These are phyloP conservation scores for Phytophthora colocasiae DNA, from an alignment of 352 stramenopile species.

Conservation along the genomic window DNA sequence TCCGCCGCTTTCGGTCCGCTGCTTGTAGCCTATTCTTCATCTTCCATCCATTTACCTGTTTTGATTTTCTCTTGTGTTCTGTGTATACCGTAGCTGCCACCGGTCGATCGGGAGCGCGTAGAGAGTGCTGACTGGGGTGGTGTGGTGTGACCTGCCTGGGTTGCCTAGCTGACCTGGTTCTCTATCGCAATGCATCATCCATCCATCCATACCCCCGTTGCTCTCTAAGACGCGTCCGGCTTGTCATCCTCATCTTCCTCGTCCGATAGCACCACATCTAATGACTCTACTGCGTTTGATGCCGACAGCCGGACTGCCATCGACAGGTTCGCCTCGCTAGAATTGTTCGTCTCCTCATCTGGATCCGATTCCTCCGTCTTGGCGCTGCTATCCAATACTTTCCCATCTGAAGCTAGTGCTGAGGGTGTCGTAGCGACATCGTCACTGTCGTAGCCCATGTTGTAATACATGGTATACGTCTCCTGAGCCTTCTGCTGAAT, in stretches of 20 bases:
- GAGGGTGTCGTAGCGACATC: constrained; percentile 46
- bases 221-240: constrained; percentile 39
- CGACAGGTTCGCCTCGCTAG: constrained; percentile 38
- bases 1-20: constrained; percentile 40
- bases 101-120: constrained; percentile 24
- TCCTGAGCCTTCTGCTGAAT: constrained; percentile 89
- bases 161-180: constrained; percentile 38
- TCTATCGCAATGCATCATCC: constrained; percentile 47
- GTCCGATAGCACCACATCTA: constrained; percentile 56
- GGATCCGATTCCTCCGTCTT: constrained; percentile 68
- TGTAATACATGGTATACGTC: constrained; percentile 91
- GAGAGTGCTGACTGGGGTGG: constrained; percentile 26
- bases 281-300: constrained; percentile 47
- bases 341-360: constrained; percentile 50
- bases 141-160: constrained; percentile 28
- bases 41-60: constrained; percentile 39
- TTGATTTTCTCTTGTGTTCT: constrained; percentile 33
- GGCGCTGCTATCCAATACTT: constrained; percentile 55
- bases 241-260: constrained; percentile 52
- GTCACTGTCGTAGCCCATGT: constrained; percentile 90
- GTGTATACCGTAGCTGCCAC: constrained; percentile 39
- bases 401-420: constrained; percentile 39
- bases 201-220: constrained; percentile 25
- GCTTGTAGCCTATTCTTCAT: constrained; percentile 14
- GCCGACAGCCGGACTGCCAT: constrained; percentile 43